A percentile compares a stretch with the other conserved stretches of the same genome.
Evolutionary conservation across 208 protist genomes (phyloP).

Genomic region (Acanthamoeba culbertsoni): DNA sequence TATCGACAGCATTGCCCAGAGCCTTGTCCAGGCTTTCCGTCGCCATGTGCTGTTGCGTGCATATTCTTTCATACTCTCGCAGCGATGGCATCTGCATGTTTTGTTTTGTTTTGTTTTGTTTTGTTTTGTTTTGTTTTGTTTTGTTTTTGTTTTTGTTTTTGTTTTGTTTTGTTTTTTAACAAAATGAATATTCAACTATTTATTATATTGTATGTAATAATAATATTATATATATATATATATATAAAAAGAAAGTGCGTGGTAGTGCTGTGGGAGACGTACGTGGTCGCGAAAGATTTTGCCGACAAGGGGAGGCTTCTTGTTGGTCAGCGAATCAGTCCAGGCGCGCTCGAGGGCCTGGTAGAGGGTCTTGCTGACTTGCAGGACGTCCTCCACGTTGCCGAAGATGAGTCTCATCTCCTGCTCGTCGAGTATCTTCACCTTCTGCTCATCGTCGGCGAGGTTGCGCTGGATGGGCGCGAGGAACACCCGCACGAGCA

Average conservation of each 20-base stretch:
- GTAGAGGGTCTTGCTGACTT: slow-evolving; percentile 3
- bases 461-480: neutral
- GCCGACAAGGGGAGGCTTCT: neutral
- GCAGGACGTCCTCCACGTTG: slow-evolving; percentile 1
- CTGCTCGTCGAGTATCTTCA: slow-evolving; percentile 34
- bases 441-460: neutral
- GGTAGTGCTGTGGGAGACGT: too few relatives aligned
- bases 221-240: too few relatives aligned
- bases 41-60: slow-evolving; percentile 14
- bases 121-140: too few relatives aligned
- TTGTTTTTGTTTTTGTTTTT: too few relatives aligned
- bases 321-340: neutral
- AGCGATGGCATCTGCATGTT: neutral
- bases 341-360: neutral
- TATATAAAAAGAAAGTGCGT: too few relatives aligned
- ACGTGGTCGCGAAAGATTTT: slow-evolving; percentile 3
- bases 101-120: too few relatives aligned
- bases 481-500: slow-evolving; percentile 42
- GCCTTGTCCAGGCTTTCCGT: slow-evolving; percentile 19
- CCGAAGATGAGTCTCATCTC: slow-evolving; percentile 38
- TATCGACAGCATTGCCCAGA: neutral
- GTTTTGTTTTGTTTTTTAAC: too few relatives aligned
- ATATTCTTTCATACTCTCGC: slow-evolving; percentile 20
- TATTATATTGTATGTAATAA: too few relatives aligned
- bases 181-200: too few relatives aligned